Percentiles rank a stretch among this genome's conserved stretches.
These are phyloP conservation scores for Mortierella sp. DNA, from an alignment of 371 early-diverging fungal species.

Conservation along the genomic window DNA sequence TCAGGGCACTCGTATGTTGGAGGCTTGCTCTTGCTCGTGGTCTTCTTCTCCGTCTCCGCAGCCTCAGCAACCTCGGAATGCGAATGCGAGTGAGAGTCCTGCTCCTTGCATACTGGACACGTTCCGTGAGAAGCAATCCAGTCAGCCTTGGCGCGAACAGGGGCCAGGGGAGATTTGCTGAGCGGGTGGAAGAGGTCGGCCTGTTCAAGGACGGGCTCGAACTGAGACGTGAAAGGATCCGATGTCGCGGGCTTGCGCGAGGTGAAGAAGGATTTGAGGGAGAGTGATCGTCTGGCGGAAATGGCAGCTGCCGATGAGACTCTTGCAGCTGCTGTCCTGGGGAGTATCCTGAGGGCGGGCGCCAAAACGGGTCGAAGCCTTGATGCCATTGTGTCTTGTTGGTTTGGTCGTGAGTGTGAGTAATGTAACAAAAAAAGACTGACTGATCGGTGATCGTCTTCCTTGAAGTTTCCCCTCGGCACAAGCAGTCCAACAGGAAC, in stretches of 20 bases:
- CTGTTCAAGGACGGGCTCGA: conserved; percentile 62
- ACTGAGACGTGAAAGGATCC: conserved; percentile 51
- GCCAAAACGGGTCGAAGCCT: conserved; percentile 49
- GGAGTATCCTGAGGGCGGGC: conserved; percentile 45
- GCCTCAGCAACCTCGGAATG: background rate
- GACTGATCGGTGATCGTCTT: background rate
- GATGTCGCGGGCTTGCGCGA: conserved; percentile 37
- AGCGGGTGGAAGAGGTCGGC: conserved; percentile 82
- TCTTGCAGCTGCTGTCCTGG: conserved; percentile 36
- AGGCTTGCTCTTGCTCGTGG: conserved; percentile 60
- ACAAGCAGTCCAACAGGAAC: conserved; percentile 4
- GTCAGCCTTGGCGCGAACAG: conserved; percentile 77
- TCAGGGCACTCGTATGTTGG: conserved; percentile 84
- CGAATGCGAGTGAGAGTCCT: conserved; percentile 20
- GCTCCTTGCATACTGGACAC: conserved; percentile 81
- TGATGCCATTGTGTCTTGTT: conserved; percentile 40
- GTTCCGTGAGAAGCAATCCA: conserved; percentile 79
- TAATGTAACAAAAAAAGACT: background rate
- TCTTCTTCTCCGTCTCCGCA: background rate
- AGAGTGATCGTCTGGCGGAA: conserved; percentile 45
- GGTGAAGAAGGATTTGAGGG: conserved; percentile 53
- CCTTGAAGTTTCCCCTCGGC: background rate
- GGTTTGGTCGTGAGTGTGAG: background rate
- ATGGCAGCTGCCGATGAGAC: conserved; percentile 17
- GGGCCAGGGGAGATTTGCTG: conserved; percentile 80